Conservation (phyloP, 2,329 filamentous ascomycete genomes). For the Pestalotiopsis sp. region DNA sequence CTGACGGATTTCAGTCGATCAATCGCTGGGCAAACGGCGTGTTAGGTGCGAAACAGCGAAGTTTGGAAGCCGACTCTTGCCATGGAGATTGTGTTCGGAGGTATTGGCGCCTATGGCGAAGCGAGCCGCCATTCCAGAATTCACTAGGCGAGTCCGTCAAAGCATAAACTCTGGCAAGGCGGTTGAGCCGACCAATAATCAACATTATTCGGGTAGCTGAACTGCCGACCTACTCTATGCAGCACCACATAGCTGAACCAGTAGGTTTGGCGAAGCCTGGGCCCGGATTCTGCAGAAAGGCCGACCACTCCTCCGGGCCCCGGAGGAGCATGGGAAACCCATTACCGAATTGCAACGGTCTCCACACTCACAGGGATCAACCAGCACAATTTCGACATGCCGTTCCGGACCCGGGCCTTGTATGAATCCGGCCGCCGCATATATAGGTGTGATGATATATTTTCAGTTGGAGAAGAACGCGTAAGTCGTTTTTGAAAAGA, state of each 20-base stretch:
- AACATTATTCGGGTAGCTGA: too few species aligned
- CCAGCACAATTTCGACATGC: neutral
- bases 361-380: neutral
- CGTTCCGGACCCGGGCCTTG: neutral
- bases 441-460: too few species aligned
- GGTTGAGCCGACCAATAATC: neutral
- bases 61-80: neutral
- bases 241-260: too few species aligned
- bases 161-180: neutral
- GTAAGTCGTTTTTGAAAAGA: too few species aligned
- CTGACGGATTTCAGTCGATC: neutral
- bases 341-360: neutral
- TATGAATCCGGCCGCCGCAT: too few species aligned
- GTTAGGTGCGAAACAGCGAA: neutral
- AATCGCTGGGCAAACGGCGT: neutral
- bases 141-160: neutral
- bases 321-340: neutral
- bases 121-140: neutral
- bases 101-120: neutral
- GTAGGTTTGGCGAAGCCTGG: too few species aligned
- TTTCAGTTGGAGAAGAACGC: too few species aligned
- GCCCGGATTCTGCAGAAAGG: too few species aligned
- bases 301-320: too few species aligned
- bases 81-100: neutral
- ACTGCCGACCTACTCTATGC: too few species aligned